Evolutionary conservation across 1,284 basidiomycete genomes (phyloP).

Genomic region (Erythrobasidium hasegawianum): DNA sequence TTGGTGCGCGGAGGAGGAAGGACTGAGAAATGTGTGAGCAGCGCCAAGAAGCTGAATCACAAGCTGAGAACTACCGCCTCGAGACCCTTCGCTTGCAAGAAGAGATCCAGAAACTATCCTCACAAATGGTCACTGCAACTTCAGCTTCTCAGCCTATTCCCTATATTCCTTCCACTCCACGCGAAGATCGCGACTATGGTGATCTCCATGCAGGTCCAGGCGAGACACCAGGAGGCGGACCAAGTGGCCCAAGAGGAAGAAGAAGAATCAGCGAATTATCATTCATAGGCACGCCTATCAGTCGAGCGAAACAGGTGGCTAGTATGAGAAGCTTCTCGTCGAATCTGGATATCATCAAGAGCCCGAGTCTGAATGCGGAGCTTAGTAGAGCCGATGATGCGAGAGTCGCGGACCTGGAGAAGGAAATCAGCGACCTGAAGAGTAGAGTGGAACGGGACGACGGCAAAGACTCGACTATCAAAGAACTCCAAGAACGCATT

Average conservation of each 20-base stretch:
- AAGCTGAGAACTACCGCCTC: constrained; percentile 10
- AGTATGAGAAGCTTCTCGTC: constrained; percentile 28
- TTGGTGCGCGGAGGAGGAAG: neutral
- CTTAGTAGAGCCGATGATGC: neutral
- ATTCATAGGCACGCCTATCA: constrained; percentile 20
- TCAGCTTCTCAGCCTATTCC: neutral
- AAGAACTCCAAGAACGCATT: neutral
- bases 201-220: constrained; percentile 8
- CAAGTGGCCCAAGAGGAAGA: constrained; percentile 3
- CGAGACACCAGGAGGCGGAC: neutral
- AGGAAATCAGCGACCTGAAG: constrained; percentile 3
- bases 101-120: constrained; percentile 15
- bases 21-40: neutral
- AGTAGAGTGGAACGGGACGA: neutral
- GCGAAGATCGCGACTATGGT: constrained; percentile 14
- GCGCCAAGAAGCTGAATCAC: constrained; percentile 20
- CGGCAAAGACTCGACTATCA: neutral
- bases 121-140: constrained; percentile 21
- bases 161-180: neutral
- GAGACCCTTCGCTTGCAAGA: constrained; percentile 18
- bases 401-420: neutral
- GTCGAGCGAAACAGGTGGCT: neutral
- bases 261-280: constrained; percentile 23
- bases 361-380: neutral
- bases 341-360: constrained; percentile 17